Evolutionary conservation across 1,284 basidiomycete genomes (phyloP).

Genomic region (Ganoderma meredithae): DNA sequence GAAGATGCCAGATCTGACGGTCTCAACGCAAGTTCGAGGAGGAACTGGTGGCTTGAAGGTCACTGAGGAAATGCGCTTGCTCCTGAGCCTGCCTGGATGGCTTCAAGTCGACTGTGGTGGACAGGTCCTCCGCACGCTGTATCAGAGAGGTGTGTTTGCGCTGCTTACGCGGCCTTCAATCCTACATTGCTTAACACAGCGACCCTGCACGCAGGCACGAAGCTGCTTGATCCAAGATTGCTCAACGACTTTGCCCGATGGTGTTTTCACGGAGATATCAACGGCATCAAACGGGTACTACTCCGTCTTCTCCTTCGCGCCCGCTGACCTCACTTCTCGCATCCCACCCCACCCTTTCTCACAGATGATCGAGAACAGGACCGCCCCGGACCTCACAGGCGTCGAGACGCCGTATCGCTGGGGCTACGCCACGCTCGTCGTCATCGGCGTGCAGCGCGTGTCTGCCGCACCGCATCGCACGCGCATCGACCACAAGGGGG

Average conservation of each 20-base stretch:
- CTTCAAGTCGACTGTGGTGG: slow-evolving; percentile 43
- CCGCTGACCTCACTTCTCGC: neutral
- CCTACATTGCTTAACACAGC: neutral
- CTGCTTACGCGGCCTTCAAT: neutral
- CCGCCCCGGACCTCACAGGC: slow-evolving; percentile 50
- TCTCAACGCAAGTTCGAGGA: neutral
- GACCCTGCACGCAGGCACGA: slow-evolving; percentile 34
- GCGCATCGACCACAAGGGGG: slow-evolving; percentile 43
- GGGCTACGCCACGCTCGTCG: slow-evolving; percentile 53
- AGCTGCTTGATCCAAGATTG: slow-evolving; percentile 38
- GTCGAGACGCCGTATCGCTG: slow-evolving; percentile 56
- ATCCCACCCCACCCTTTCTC: neutral
- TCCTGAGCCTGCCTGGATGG: slow-evolving; percentile 48
- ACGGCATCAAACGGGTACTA: slow-evolving; percentile 41
- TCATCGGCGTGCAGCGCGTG: slow-evolving; percentile 53
- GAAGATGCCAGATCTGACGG: neutral
- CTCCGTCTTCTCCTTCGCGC: too few relatives aligned
- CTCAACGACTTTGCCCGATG: slow-evolving; percentile 48
- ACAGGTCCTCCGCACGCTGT: slow-evolving; percentile 47
- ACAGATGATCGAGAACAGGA: slow-evolving; percentile 48
- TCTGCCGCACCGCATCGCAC: slow-evolving; percentile 9
- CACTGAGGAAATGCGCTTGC: slow-evolving; percentile 46
- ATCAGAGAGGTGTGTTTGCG: slow-evolving; percentile 42
- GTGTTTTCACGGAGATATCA: slow-evolving; percentile 47
- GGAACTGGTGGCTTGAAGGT: slow-evolving; percentile 42